Evolutionary conservation across 2,329 filamentous ascomycete genomes (phyloP), one percentile per base, ranked within the genome.

Genomic region (Nectriaceae sp.): DNA sequence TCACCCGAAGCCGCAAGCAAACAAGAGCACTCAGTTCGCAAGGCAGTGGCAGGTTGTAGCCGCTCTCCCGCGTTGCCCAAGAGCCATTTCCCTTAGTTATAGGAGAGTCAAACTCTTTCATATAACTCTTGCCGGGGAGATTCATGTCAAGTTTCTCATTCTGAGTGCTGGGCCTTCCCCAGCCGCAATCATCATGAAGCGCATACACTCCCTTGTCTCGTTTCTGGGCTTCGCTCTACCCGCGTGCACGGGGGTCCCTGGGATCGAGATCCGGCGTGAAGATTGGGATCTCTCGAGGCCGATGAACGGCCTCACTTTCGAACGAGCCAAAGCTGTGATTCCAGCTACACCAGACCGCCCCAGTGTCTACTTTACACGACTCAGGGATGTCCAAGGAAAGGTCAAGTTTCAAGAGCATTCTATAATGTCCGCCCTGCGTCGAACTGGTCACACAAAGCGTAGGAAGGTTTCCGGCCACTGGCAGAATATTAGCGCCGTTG

Each of bases 401-500:
- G 50, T 48, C 39, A 42, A 38, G 16, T 21, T 45, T 2, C 55
- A 57, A 11, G 53, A 53, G 18, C 58, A 59, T 50, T 65, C 68
- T 4, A 59, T 61, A 13, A 56, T 64, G 21, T 67, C 69, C 6
- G 62, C 65, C 22, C 55, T 71, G 11, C 49, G 52, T 15, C 57
- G 56, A 5, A 47, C 60, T 5, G 19, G 53, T 45, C 10, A 46
- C 19, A 49, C 54, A 5, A 46, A 43, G 5, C 52, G 49, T 6
- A 49, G 52, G 36, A 59, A 62, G 35, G 52, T n/a, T 4, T 11
- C 29, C 5, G 29, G 13, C 5, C 52, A 21, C 45, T 66, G 63
- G 18, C 70, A 74, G 50, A 75, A 75, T 46, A 64, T 73, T 42
- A 69, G 64, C 13, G 61, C 65, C n/a, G 56, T 72, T 3, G 66